Conservation (phyloP, 352 stramenopile genomes). For the Salisapilia sapeloensis region DNA sequence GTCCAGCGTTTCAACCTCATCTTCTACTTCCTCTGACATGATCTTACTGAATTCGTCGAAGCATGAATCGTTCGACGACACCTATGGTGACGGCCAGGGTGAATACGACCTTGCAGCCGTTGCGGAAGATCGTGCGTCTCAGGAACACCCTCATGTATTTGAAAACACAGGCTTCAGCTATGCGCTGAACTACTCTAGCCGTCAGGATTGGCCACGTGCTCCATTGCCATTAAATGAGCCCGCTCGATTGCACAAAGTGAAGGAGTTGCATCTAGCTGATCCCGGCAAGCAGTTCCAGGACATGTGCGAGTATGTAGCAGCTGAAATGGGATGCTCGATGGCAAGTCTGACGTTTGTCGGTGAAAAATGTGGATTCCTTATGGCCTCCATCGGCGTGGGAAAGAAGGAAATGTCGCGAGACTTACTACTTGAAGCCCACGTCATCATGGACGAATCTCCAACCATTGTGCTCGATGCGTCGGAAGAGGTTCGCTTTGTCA, state of each 20-base stretch:
- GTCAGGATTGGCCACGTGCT: slow-evolving; percentile 70
- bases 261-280: slow-evolving; percentile 55
- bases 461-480: slow-evolving; percentile 67
- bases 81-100: slow-evolving; percentile 9
- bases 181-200: slow-evolving; percentile 60
- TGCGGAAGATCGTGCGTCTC: slow-evolving; percentile 11
- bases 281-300: slow-evolving; percentile 71
- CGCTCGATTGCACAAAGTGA: slow-evolving; percentile 46
- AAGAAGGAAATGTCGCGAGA: slow-evolving; percentile 68
- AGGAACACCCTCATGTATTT: slow-evolving; percentile 34
- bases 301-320: slow-evolving; percentile 73
- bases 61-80: slow-evolving; percentile 3
- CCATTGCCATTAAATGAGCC: slow-evolving; percentile 49
- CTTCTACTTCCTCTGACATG: too few species aligned
- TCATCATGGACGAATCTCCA: slow-evolving; percentile 60
- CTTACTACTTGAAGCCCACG: slow-evolving; percentile 60
- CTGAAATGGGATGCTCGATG: slow-evolving; percentile 66
- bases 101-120: slow-evolving; percentile 10
- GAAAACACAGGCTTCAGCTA: slow-evolving; percentile 71
- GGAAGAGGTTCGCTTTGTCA: slow-evolving; percentile 60
- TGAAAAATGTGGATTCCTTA: slow-evolving; percentile 73
- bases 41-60: slow-evolving; percentile 20
- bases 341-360: slow-evolving; percentile 71
- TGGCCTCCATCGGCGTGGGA: slow-evolving; percentile 58
- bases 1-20: not conserved